Evolutionary conservation across 352 stramenopile species (phyloP), one percentile per base, ranked within the genome.

Genomic region (Globisporangium abappressorium): DNA sequence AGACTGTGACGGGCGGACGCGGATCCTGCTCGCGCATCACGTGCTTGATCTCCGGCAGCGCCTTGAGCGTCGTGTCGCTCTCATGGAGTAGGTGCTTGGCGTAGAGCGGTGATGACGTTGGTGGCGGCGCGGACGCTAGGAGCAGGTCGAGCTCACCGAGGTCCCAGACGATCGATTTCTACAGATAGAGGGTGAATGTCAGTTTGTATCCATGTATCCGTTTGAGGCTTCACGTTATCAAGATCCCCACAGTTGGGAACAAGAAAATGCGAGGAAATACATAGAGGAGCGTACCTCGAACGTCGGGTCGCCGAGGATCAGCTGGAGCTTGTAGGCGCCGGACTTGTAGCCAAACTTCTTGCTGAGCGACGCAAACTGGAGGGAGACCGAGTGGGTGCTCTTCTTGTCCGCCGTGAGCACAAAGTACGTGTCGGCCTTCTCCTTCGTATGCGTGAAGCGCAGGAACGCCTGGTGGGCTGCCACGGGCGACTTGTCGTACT

Each of bases 41-140:
- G 79, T 97, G 90, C 69, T 83, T 72, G 66, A 96, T 97, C 70
- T 96, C 89, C 0, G 88, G 89, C 60, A 97, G 77, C 28, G 88
- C 84, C 69, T 82, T 81, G 5, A 97, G 79, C 59, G 90, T 93
- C 64, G 88, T 93, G 71, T 97, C 90, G 26, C 87, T 96, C 59
- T 96, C 87, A 66, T 97, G 71, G 28, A 95, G 77, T 59, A 97
- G 77, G 47, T 84, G 75, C 72, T 94, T 95, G 41, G 88, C 81
- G 76, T 97, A 97, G 18, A 97, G 78, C 46, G 88, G 86, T n/a
- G 85, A 93, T 5, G 83, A 77, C 28, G 76, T 77, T 56, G 78
- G 68, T 28, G 87, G 84, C 33, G 85, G 84, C 47, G 74, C 81
- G 3, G 84, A 80, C 18, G 65, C 82, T 47, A 97, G 79, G 64